phyloP scores from a whole-genome alignment of 1,284 basidiomycete species.

The Apiotrichum porosum region DNA sequence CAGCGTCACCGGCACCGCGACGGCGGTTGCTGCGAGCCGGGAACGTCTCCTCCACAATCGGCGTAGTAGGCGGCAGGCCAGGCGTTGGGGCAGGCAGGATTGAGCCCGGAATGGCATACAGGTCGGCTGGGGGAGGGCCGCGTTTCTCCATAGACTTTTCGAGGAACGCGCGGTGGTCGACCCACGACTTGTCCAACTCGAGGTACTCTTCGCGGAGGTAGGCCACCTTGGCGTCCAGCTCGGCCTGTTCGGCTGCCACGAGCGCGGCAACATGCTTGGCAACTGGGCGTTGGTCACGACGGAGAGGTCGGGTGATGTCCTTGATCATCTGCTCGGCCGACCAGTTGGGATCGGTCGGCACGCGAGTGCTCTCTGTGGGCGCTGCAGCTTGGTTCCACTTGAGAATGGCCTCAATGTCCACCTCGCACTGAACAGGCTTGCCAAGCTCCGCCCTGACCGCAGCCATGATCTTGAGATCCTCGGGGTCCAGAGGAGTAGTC shows the following conservation, averaged over 20 bases:
- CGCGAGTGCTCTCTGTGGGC: conserved; percentile 17
- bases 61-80: conserved; percentile 27
- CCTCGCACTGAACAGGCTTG: neutral
- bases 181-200: conserved; percentile 64
- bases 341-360: conserved; percentile 5
- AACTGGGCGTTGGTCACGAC: conserved; percentile 12
- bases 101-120: conserved; percentile 31
- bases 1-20: conserved; percentile 65
- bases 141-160: conserved; percentile 51
- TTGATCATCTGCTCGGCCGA: conserved; percentile 13
- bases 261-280: conserved; percentile 15
- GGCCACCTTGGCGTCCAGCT: conserved; percentile 56
- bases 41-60: conserved; percentile 29
- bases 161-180: conserved; percentile 62
- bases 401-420: conserved; percentile 22
- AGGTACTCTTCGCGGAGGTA: conserved; percentile 64
- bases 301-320: conserved; percentile 18
- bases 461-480: conserved; percentile 11
- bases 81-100: conserved; percentile 27
- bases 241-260: conserved; percentile 44
- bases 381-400: conserved; percentile 29
- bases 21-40: conserved; percentile 30
- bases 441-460: conserved; percentile 17
- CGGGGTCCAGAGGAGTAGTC: neutral
- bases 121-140: conserved; percentile 34